A percentile compares a stretch with the other conserved stretches of the same genome.
These are phyloP conservation scores for Penstemon barbatus DNA, from an alignment of 257 asterid genomes.

Conservation along the genomic window DNA sequence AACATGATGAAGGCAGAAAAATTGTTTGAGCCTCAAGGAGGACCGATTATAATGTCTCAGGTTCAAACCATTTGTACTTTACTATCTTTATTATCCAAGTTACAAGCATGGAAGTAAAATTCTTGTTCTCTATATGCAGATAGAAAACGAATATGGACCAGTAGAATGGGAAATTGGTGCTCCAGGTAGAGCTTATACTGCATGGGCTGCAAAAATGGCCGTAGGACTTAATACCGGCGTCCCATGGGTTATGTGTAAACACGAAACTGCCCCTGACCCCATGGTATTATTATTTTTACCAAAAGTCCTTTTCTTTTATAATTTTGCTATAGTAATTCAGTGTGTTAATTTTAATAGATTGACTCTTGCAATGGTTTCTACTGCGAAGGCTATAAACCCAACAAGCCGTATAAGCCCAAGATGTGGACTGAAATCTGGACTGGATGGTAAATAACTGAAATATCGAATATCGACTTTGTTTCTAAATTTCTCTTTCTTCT, in stretches of 20 bases:
- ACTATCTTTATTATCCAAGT: not conserved
- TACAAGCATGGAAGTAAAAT: not conserved
- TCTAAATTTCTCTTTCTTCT: not conserved
- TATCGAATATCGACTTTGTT: not conserved
- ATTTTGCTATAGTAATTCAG: too few relatives aligned
- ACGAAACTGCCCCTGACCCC: conserved; percentile 93
- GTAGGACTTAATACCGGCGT: conserved; percentile 79
- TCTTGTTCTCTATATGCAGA: conserved; percentile 44
- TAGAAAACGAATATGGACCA: conserved; percentile 95
- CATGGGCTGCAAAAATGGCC: conserved; percentile 95
- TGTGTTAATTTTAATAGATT: conserved; percentile 45
- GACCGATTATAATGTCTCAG: conserved; percentile 91
- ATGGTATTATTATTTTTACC: conserved; percentile 44
- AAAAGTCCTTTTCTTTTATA: too few relatives aligned
- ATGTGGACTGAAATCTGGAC: conserved; percentile 97
- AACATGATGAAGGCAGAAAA: conserved; percentile 69
- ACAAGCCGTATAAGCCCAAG: conserved; percentile 77
- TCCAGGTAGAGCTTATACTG: conserved; percentile 85
- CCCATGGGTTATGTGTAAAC: conserved; percentile 99
- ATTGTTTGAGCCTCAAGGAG: conserved; percentile 88
- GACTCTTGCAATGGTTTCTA: conserved; percentile 93
- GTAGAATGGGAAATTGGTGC: conserved; percentile 87
- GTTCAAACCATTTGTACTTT: conserved; percentile 30
- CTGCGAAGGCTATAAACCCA: conserved; percentile 75
- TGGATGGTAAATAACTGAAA: conserved; percentile 62